These are phyloP conservation scores for Bipolaris sorokiniana DNA, from an alignment of 2,329 filamentous ascomycete genomes.

Conservation along the genomic window DNA sequence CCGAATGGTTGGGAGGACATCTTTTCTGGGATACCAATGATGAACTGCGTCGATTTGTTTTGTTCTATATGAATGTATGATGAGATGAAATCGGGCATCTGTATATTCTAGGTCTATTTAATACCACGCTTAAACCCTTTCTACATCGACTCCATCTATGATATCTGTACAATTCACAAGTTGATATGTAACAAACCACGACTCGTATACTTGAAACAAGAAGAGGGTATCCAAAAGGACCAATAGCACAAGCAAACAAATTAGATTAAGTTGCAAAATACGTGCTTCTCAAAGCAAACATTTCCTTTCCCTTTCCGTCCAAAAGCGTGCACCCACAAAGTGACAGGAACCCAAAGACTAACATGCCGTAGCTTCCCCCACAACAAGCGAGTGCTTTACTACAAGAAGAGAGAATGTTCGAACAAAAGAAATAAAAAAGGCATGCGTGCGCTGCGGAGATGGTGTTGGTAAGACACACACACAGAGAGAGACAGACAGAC, in stretches of 20 bases:
- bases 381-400: constrained; percentile 20
- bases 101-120: background rate
- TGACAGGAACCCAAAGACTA: background rate
- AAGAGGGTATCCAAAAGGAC: background rate
- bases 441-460: constrained; percentile 1
- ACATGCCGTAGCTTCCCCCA: background rate
- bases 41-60: too few relatives aligned
- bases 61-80: background rate
- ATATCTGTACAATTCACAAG: background rate
- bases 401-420: constrained; percentile 4
- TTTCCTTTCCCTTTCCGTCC: background rate
- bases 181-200: background rate
- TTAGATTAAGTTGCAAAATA: constrained; percentile 13
- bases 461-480: background rate
- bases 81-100: background rate
- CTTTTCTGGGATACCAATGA: background rate
- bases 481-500: background rate
- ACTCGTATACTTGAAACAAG: background rate
- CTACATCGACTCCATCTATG: background rate
- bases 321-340: background rate
- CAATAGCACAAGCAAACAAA: background rate
- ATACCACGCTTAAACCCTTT: background rate
- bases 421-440: constrained; percentile 3
- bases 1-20: too few relatives aligned
- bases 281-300: constrained; percentile 1